Evolutionary conservation across 805 yeast genomes (phyloP), one percentile per base, ranked within the genome.

Genomic region (Myxozyma mucilagina): DNA sequence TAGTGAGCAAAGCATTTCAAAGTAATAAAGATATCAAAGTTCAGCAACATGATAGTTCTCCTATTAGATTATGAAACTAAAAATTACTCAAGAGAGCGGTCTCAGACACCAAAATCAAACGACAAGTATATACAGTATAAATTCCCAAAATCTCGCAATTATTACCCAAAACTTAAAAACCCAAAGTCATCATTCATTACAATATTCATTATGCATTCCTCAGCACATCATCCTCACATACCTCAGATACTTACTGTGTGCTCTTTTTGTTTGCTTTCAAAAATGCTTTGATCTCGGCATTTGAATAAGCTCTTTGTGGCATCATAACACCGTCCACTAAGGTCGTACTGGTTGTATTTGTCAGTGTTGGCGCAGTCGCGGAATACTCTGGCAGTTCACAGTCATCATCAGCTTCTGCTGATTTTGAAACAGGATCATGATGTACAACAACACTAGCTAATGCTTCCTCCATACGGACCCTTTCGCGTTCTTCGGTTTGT

Each of bases 401-500:
- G 35, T 50, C 41, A 24, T 50, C 54, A 4, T 31, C 20, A 14
- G 20, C 24, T 13, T n/a, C 41, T 16, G 24, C 10, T 6, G 39
- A 24, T 24, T 24, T 24, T 2, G 29, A 24, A 24, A 24, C 4
- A 45, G 34, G 29, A n/a, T 43, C 16, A 14, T 51, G 51, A 35
- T 60, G 63, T 11, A 57, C 55, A 38, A 39, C 63, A 29, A 59
- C 63, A 31, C 44, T 54, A n/a, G 55, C 56, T 20, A 61, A 49
- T 10, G 59, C 60, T 14, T 8, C 52, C 18, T 11, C 31, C 24
- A 39, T 42, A 20, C 53, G 57, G 24, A 16, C 56, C 14, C 38
- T 44, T 20, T 68, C 70, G 13, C 68, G 63, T n/a, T 50, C 54
- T 9, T 47, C 56, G 29, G 61, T 42, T 35, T 56, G 67, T 3